Evolutionary conservation across 164 flowering plant genomes (phyloP), one percentile per base, ranked within the genome.

Genomic region (Dillenia suffruticosa): DNA sequence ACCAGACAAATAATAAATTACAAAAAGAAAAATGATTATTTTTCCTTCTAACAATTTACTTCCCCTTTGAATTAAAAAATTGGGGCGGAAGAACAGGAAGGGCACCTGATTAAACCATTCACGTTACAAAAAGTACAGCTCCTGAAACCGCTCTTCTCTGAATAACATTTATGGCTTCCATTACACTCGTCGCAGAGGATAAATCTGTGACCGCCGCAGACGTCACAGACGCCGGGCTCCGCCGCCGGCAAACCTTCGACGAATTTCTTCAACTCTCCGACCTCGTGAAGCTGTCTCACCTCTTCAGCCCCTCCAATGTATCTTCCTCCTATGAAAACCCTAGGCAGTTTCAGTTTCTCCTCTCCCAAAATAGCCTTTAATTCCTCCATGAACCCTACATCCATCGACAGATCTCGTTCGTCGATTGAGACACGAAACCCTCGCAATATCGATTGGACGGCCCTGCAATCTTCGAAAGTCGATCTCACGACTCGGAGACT

Each of bases 381-480:
- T 77, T 86, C 91, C 45, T 61, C 64, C n/a, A 70, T 15, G 72
- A 76, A 83, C 5, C 64, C 15, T 0, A 74, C 63, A 67, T 86
- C 86, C 88, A 86, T 86, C 5, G 85, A 74, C 43, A 86, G 70
- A 66, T 86, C 91, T 46, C 91, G 79, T 56, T 86, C 91, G 79
- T 86, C 91, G 51, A 83, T 59, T 9, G 60, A 50, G 4, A 83
- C 83, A 2, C 79, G 75, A 62, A 80, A 77, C 17, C 76, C 73
- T 9, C 73, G 63, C 54, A 86, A 72, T 44, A 86, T 82, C 2
- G 86, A 61, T 58, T 74, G 76, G 19, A 80, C 88, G 65, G 74
- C 24, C 15, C 49, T 61, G 74, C 91, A 86, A 59, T 80, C 91
- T 71, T 83, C 85, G 71, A 76, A 83, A 1, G 91, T 86, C 15